Evolutionary conservation across 1,139 yeast species (phyloP), one percentile per base, ranked within the genome.

Genomic region (Taphrina confusa): DNA sequence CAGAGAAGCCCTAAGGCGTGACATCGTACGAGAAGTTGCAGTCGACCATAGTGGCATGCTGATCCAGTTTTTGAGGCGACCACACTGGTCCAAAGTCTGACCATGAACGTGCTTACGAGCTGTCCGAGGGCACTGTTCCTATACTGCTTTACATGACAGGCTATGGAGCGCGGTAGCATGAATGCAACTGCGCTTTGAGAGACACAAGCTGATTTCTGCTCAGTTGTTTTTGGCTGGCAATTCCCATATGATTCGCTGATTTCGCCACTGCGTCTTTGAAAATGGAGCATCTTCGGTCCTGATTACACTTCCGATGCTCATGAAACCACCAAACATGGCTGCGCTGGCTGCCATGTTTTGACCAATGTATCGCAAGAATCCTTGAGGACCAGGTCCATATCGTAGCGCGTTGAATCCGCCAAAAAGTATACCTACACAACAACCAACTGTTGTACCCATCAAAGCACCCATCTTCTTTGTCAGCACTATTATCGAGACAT

Each of bases 321-420:
- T 62, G 51, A 62, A 62, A 28, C 59, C 59, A 12, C 96, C 96
- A 74, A 94, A 92, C 12, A 97, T 92, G 55, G 95, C 97, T 12
- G 95, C 97, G 4, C 97, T 89, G 59, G 97, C 97, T 73, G 88
- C 84, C 75, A 94, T 91, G 74, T 90, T 92, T 75, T 91, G 96
- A 60, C 98, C 98, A 70, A 94, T 77, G 4, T 97, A 91, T 76
- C 96, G 85, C 84, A 92, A 86, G 63, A 89, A 89, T 61, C 99
- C 99, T 70, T 89, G 87, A 58, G 98, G 97, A n/a, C 98, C 99
- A 16, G 96, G 91, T 14, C 99, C 99, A 66, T 87, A 84, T 63
- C 91, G 94, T 68, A 89, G 75, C 65, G 94, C 87, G 63, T 97
- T 86, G 70, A 88, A 84, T 27, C 96, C 95, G 22, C 97, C 97